A percentile compares a stretch with the other conserved stretches of the same genome.
Evolutionary conservation across 164 flowering plant species (phyloP).

Genomic region (Euptelea pleiosperma): DNA sequence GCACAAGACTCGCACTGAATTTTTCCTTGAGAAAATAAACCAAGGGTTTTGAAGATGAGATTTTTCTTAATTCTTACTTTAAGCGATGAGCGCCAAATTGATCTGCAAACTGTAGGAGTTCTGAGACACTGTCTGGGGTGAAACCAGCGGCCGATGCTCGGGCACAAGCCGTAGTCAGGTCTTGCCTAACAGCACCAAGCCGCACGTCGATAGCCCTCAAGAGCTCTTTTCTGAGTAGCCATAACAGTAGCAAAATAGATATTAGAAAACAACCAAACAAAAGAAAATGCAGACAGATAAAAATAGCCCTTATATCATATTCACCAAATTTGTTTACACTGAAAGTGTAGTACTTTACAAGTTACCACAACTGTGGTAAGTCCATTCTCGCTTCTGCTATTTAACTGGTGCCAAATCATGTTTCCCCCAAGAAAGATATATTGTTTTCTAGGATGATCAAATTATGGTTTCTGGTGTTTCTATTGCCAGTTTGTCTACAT

Average conservation of each 20-base stretch:
- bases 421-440: no score
- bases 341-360: background rate
- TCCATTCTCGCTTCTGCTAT: background rate
- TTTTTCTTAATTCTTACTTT: conserved; percentile 44
- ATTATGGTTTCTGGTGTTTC: no score
- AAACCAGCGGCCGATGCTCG: conserved; percentile 82
- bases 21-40: background rate
- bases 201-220: conserved; percentile 79
- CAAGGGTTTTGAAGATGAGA: background rate
- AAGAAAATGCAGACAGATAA: background rate
- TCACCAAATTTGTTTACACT: background rate
- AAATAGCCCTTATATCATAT: background rate
- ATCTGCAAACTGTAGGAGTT: conserved; percentile 68
- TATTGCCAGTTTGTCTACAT: no score
- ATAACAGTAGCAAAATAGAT: background rate
- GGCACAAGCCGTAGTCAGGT: conserved; percentile 55
- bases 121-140: conserved; percentile 50
- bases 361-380: background rate
- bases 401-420: background rate
- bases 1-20: background rate
- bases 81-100: conserved; percentile 71
- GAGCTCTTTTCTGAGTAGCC: conserved; percentile 65
- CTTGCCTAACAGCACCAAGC: conserved; percentile 65
- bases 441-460: no score
- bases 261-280: background rate